These are phyloP conservation scores for Asterella californica DNA, from an alignment of 225 moss, liverwort and hornwort genomes.

Conservation along the genomic window DNA sequence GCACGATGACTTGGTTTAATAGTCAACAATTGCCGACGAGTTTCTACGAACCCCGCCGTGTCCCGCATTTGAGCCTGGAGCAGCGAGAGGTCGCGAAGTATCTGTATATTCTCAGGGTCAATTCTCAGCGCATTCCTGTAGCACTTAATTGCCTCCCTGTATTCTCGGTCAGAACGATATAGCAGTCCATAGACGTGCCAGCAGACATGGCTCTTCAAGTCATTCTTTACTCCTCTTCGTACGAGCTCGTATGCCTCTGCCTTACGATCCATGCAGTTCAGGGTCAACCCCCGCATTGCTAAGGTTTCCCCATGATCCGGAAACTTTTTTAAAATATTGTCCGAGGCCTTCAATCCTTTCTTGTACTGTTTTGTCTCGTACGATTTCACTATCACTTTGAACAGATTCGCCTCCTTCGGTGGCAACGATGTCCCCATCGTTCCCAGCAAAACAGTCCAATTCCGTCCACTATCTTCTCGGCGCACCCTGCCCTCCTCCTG, in stretches of 20 bases:
- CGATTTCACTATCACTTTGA: conserved; percentile 98
- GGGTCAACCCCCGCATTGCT: conserved; percentile 98
- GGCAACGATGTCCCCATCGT: conserved; percentile 81
- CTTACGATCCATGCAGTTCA: conserved; percentile 97
- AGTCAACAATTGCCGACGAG: conserved; percentile 92
- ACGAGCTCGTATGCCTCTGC: conserved; percentile 92
- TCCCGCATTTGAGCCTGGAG: conserved; percentile 99
- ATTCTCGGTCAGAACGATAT: conserved; percentile 95
- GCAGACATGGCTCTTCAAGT: conserved; percentile 97
- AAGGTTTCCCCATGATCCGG: conserved; percentile 99
- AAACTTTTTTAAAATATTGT: conserved; percentile 86
- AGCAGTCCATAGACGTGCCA: conserved; percentile 98
- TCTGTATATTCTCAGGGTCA: conserved; percentile 96
- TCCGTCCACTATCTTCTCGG: not conserved
- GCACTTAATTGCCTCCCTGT: conserved; percentile 95
- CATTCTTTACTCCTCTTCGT: conserved; percentile 89
- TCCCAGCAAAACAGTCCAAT: not conserved
- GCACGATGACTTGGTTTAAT: conserved; percentile 94
- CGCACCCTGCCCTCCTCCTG: not conserved
- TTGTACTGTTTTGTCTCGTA: conserved; percentile 99
- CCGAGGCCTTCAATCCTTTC: conserved; percentile 94
- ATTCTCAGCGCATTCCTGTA: conserved; percentile 85
- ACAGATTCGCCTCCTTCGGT: conserved; percentile 93
- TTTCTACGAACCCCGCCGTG: conserved; percentile 90
- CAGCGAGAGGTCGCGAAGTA: conserved; percentile 87